Conservation (phyloP, 768 basidiomycete genomes). For the Amanita pseudoporphyria region DNA sequence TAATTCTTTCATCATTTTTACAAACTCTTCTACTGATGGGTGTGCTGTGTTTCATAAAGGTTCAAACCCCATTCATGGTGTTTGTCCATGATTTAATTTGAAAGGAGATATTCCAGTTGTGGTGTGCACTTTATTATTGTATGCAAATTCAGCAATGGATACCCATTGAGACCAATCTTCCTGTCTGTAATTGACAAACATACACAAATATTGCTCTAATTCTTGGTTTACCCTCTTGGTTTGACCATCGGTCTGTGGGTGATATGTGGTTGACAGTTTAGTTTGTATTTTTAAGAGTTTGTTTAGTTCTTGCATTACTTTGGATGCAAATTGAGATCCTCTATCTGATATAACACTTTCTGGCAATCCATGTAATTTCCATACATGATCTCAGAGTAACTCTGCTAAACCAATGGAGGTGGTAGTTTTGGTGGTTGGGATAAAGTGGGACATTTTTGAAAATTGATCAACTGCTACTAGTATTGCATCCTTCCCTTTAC, state of each 20-base stretch:
- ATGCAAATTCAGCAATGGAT: constrained; percentile 20
- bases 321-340: constrained; percentile 22
- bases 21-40: not conserved
- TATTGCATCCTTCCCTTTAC: too few relatives aligned
- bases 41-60: not conserved
- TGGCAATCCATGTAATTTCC: constrained; percentile 25
- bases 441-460: constrained; percentile 32
- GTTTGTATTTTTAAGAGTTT: too few relatives aligned
- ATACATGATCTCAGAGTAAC: constrained; percentile 27
- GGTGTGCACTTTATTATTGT: constrained; percentile 19
- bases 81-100: constrained; percentile 22
- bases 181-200: constrained; percentile 18
- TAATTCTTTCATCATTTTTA: not conserved
- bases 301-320: constrained; percentile 11
- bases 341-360: constrained; percentile 23
- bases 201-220: constrained; percentile 8
- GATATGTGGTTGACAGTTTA: too few relatives aligned
- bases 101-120: constrained; percentile 22
- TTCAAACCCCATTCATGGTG: constrained; percentile 15
- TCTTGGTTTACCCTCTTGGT: too few relatives aligned
- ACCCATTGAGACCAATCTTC: constrained; percentile 19
- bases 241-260: too few relatives aligned
- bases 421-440: constrained; percentile 22
- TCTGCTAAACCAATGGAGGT: constrained; percentile 21
- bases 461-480: constrained; percentile 29